phyloP scores from a whole-genome alignment of 192 early-diverging fungal species.

The Umbelopsis vinacea region DNA sequence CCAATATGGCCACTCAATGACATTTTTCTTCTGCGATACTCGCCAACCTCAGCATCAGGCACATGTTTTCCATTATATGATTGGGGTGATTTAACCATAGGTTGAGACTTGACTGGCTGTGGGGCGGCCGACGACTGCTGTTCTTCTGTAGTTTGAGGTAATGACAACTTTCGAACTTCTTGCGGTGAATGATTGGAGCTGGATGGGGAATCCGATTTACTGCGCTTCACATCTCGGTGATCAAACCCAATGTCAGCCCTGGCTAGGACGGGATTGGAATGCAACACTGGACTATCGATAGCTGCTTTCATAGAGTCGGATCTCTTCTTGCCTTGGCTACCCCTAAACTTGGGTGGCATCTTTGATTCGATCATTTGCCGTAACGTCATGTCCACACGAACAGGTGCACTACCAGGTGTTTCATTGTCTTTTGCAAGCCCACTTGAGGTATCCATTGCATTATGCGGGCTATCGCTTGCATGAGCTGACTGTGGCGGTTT shows the following conservation, averaged over 20 bases:
- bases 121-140: not conserved
- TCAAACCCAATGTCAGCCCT: not conserved
- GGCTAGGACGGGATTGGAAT: not conserved
- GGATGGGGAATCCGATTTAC: slow-evolving; percentile 10
- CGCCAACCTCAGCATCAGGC: not conserved
- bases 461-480: not conserved
- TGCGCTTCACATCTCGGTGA: slow-evolving; percentile 1
- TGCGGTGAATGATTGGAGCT: not conserved
- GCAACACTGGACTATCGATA: not conserved
- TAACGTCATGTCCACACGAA: slow-evolving; percentile 2
- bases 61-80: not conserved
- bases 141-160: not conserved
- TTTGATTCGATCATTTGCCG: slow-evolving; percentile 16
- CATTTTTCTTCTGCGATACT: slow-evolving; percentile 2
- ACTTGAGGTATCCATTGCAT: not conserved
- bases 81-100: not conserved
- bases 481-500: not conserved
- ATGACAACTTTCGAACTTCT: not conserved
- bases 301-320: not conserved
- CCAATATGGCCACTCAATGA: not conserved
- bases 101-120: not conserved
- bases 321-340: slow-evolving; percentile 6
- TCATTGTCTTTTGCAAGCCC: not conserved
- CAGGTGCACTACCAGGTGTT: not conserved
- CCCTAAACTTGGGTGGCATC: slow-evolving; percentile 18